Evolutionary conservation across 768 basidiomycete genomes (phyloP), one percentile per base, ranked within the genome.

Genomic region (Tephrocybe sp.): DNA sequence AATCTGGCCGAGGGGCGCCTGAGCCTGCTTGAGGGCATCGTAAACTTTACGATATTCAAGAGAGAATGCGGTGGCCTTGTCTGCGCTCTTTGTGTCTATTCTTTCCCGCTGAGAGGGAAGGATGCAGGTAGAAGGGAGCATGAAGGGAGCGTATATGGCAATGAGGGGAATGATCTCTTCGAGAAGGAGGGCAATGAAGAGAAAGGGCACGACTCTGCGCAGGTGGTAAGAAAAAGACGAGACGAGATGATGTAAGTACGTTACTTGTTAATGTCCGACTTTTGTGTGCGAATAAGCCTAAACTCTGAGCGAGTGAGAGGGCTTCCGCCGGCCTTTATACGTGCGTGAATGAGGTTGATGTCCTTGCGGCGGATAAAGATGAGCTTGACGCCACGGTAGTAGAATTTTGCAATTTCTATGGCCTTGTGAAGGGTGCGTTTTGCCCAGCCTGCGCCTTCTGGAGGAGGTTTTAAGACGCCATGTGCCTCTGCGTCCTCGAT

Each of bases 71-170:
- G 69, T 60, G 12, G 79, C 72, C 59, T 83, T 80, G 62, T 67
- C 76, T 58, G 60, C 75, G 65, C 70, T 82, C 74, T 65, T 75
- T 55, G 64, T 73, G 62, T 69, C 86, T 73, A 70, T 92, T 70
- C 72, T 85, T 64, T 62, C 73, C 33, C 77, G 82, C 69, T 94
- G 92, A 11, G 87, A 84, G 1, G 92, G 88, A 5, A 94, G 78
- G 48, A 93, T 76, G 62, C 90, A 92, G 0, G 92, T 93, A 2
- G 90, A 92, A 0, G 92, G 92, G 22, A 94, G 80, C 72, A 91
- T 77, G 62, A 79, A 81, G 1, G 92, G 92, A n/a, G 81, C 84
- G 61, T 89, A 93, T 53, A 94, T 80, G 22, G 89, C 89, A 54
- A 92, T 80, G 54, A 94, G 75, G 12, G 92, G 92, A 49, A 94